Conservation (phyloP, 2,329 filamentous ascomycete genomes). For the Exophiala phaeomuriformis region DNA sequence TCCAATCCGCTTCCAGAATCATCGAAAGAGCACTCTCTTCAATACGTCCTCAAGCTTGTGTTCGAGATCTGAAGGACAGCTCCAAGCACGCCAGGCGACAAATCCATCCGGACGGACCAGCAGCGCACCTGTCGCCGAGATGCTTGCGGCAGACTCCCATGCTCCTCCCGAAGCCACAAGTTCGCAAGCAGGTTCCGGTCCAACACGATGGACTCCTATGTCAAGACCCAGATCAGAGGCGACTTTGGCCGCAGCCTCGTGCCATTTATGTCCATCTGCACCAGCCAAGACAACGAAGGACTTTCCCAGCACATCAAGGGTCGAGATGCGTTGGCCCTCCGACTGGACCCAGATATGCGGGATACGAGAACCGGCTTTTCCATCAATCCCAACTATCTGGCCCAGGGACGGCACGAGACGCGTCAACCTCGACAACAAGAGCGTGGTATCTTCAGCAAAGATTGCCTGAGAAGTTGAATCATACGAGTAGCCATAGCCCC, state of each 20-base stretch:
- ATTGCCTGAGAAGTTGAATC: constrained; percentile 8
- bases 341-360: constrained; percentile 31
- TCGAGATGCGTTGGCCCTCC: constrained; percentile 27
- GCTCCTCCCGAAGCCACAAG: constrained; percentile 7
- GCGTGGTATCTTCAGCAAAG: constrained; percentile 12
- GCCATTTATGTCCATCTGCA: constrained; percentile 4
- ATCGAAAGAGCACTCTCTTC: constrained; percentile 3
- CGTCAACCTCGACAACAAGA: constrained; percentile 26
- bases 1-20: not conserved
- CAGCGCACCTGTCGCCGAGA: constrained; percentile 29
- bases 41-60: constrained; percentile 2
- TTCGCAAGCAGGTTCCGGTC: not conserved
- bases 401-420: constrained; percentile 27
- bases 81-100: constrained; percentile 12
- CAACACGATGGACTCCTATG: not conserved
- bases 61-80: not conserved
- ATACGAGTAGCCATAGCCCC: constrained; percentile 19
- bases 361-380: constrained; percentile 30
- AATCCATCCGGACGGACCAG: constrained; percentile 10
- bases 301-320: constrained; percentile 29
- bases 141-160: constrained; percentile 28
- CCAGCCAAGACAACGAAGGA: constrained; percentile 30
- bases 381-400: constrained; percentile 25
- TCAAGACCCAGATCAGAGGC: constrained; percentile 14
- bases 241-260: constrained; percentile 4